A percentile compares a stretch with the other conserved stretches of the same genome.
These are phyloP conservation scores for Aspergillus luchuensis DNA, from an alignment of 2,329 filamentous ascomycete genomes.

Conservation along the genomic window DNA sequence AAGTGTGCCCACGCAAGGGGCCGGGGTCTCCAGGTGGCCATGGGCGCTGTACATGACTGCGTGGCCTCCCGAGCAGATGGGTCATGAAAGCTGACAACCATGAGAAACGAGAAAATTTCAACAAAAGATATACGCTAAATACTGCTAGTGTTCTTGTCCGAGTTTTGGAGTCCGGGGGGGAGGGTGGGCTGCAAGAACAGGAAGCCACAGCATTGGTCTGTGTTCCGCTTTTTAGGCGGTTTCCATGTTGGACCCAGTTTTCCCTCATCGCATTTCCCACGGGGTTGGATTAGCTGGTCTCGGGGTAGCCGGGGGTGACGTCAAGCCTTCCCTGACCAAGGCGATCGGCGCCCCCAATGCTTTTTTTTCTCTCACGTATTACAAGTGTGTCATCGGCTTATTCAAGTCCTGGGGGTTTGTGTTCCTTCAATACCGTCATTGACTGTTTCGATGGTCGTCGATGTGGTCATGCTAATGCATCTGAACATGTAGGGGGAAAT, in stretches of 20 bases:
- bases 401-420: not conserved
- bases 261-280: constrained; percentile 1
- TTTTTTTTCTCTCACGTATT: not conserved
- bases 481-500: not conserved
- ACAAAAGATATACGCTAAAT: not conserved
- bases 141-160: not conserved
- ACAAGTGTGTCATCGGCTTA: not conserved
- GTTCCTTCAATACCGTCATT: not conserved
- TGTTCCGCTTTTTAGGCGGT: not conserved
- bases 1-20: constrained; percentile 33
- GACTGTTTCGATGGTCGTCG: not conserved
- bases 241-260: not conserved
- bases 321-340: constrained; percentile 17
- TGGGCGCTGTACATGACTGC: constrained; percentile 13
- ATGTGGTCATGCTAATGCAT: not conserved
- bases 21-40: constrained; percentile 21
- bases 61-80: constrained; percentile 22
- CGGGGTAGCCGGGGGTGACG: constrained; percentile 24
- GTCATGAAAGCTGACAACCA: not conserved
- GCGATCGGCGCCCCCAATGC: not conserved
- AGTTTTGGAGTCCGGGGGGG: not conserved
- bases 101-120: not conserved
- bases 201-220: not conserved
- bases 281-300: constrained; percentile 4
- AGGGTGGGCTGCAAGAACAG: not conserved